Percentiles rank a stretch among this genome's conserved stretches.
These are phyloP conservation scores for Amauroascus verrucosus DNA, from an alignment of 2,329 filamentous ascomycete genomes.

Conservation along the genomic window DNA sequence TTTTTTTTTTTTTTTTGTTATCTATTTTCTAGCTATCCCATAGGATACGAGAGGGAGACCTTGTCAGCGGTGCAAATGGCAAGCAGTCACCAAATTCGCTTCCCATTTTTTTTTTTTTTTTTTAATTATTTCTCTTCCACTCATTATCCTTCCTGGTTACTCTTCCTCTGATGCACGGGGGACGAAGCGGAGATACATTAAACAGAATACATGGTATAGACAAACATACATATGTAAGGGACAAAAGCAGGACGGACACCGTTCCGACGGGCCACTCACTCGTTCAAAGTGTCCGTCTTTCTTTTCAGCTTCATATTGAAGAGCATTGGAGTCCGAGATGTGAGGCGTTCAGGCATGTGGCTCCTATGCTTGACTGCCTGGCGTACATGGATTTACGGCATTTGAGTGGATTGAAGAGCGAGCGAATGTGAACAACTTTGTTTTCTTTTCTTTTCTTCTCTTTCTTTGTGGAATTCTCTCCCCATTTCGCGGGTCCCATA, in stretches of 20 bases:
- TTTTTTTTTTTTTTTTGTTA: too few species aligned
- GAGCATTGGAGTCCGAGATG: slow-evolving; percentile 14
- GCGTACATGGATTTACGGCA: slow-evolving; percentile 6
- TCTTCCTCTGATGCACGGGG: background rate
- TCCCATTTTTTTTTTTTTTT: too few species aligned
- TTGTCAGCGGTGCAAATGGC: too few species aligned
- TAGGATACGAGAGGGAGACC: too few species aligned
- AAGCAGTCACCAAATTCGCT: too few species aligned
- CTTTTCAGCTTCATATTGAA: background rate
- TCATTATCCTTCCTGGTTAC: background rate
- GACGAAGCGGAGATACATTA: too few species aligned
- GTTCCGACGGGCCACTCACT: background rate
- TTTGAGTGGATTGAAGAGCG: slow-evolving; percentile 6
- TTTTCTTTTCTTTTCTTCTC: background rate
- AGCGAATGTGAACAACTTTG: background rate
- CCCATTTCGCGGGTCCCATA: slow-evolving; percentile 1
- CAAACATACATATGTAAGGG: slow-evolving; percentile 11
- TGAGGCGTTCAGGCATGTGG: slow-evolving; percentile 17
- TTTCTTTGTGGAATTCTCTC: background rate
- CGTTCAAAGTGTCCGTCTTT: too few species aligned
- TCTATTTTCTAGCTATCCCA: too few species aligned
- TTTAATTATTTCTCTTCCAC: background rate
- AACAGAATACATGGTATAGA: too few species aligned
- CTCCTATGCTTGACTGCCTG: slow-evolving; percentile 4
- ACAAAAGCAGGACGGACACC: background rate